Evolutionary conservation across 2,329 filamentous ascomycete species (phyloP).

Genomic region (Epichloe elymi): DNA sequence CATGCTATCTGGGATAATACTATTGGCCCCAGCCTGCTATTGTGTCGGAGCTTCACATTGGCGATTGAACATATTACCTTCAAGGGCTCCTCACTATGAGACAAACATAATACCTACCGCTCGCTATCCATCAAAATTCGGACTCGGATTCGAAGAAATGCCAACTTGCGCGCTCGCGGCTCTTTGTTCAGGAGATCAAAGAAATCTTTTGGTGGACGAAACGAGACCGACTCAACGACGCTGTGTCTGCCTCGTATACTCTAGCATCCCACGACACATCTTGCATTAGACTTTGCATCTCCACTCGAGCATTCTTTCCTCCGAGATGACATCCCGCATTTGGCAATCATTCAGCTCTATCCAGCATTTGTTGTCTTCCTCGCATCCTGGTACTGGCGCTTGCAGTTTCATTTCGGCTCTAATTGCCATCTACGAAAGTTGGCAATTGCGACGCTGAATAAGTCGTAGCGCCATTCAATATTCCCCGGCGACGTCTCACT

Average conservation of each 20-base stretch:
- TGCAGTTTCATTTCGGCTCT: conserved; percentile 11
- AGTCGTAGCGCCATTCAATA: not conserved
- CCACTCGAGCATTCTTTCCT: not conserved
- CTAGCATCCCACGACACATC: not conserved
- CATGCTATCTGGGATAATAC: conserved; percentile 10
- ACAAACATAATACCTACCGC: not conserved
- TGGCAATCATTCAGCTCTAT: not conserved
- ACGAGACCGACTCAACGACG: not conserved
- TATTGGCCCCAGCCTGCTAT: not conserved
- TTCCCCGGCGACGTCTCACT: not conserved
- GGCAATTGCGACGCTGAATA: not conserved
- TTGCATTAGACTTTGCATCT: not conserved
- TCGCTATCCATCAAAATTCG: not conserved
- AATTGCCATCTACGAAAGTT: not conserved
- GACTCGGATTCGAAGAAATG: not conserved
- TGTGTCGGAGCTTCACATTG: conserved; percentile 1
- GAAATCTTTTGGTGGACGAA: not conserved
- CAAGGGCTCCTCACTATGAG: not conserved
- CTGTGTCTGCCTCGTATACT: not conserved
- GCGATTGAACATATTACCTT: not conserved
- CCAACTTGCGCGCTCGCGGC: not conserved
- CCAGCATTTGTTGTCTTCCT: not conserved
- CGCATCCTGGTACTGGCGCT: conserved; percentile 6
- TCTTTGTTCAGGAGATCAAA: not conserved
- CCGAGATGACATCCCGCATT: conserved; percentile 4